A percentile compares a stretch with the other conserved stretches of the same genome.
These are phyloP conservation scores for Corchorus capsularis DNA, from an alignment of 345 rosid species.

Conservation along the genomic window DNA sequence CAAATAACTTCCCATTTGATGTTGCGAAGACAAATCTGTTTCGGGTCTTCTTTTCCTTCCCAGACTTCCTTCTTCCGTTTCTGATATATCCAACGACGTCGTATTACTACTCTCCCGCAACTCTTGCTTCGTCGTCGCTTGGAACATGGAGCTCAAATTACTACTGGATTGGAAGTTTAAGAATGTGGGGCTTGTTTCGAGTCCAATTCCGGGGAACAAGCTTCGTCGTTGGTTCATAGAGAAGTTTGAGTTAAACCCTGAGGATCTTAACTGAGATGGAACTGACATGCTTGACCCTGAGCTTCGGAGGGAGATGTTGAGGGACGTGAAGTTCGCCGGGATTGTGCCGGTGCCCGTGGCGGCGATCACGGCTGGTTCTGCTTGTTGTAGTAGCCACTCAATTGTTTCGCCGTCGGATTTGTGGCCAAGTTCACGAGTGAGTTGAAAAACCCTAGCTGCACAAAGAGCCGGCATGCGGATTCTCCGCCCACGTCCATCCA, in stretches of 20 bases:
- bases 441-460: constrained; percentile 98
- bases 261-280: constrained; percentile 75
- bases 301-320: constrained; percentile 87
- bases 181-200: constrained; percentile 47
- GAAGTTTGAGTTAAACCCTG: constrained; percentile 62
- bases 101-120: constrained; percentile 27
- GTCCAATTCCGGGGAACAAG: constrained; percentile 59
- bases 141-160: constrained; percentile 45
- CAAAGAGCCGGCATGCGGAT: constrained; percentile 99
- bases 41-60: constrained; percentile 69
- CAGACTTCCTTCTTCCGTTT: constrained; percentile 44
- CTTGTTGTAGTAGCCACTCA: constrained; percentile 99
- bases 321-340: constrained; percentile 94
- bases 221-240: constrained; percentile 52
- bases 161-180: constrained; percentile 70
- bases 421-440: constrained; percentile 90
- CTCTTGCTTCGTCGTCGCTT: constrained; percentile 61
- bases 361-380: constrained; percentile 94
- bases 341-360: constrained; percentile 98
- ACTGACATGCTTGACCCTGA: constrained; percentile 90
- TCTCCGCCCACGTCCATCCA: constrained; percentile 92
- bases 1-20: constrained; percentile 66
- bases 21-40: constrained; percentile 51
- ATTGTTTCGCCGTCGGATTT: constrained; percentile 96
- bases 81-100: constrained; percentile 48